Conservation (phyloP, 1,139 yeast species). For the Diutina ranongensis region DNA sequence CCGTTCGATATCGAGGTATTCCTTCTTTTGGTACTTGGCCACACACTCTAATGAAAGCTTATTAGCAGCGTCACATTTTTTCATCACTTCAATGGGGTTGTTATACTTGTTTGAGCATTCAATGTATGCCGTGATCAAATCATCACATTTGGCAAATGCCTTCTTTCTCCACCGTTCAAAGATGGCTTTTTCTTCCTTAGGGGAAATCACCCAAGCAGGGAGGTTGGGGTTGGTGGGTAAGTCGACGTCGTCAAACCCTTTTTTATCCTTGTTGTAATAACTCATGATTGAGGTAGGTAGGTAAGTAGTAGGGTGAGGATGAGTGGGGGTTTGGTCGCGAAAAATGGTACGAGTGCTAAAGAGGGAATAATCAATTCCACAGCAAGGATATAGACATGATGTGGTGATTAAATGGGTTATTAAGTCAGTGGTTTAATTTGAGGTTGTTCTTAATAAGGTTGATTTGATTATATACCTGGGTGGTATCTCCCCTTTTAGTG, state of each 20-base stretch:
- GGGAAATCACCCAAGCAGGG: constrained; percentile 80
- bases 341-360: no score
- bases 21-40: constrained; percentile 49
- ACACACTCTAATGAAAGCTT: constrained; percentile 41
- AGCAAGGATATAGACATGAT: no score
- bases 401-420: no score
- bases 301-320: not conserved
- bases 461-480: no score
- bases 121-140: constrained; percentile 39
- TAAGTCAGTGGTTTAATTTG: no score
- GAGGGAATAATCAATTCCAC: no score
- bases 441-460: no score
- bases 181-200: constrained; percentile 74
- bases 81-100: constrained; percentile 52
- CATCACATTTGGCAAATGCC: constrained; percentile 66
- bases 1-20: constrained; percentile 62
- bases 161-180: constrained; percentile 67
- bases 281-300: constrained; percentile 8
- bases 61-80: constrained; percentile 29
- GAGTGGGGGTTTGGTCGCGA: no score
- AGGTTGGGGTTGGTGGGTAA: constrained; percentile 37
- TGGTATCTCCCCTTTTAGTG: no score
- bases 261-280: constrained; percentile 21
- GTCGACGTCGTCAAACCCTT: constrained; percentile 28
- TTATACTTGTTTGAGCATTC: constrained; percentile 27